Conservation (phyloP, 768 basidiomycete genomes). For the Kondoa subrosea region DNA sequence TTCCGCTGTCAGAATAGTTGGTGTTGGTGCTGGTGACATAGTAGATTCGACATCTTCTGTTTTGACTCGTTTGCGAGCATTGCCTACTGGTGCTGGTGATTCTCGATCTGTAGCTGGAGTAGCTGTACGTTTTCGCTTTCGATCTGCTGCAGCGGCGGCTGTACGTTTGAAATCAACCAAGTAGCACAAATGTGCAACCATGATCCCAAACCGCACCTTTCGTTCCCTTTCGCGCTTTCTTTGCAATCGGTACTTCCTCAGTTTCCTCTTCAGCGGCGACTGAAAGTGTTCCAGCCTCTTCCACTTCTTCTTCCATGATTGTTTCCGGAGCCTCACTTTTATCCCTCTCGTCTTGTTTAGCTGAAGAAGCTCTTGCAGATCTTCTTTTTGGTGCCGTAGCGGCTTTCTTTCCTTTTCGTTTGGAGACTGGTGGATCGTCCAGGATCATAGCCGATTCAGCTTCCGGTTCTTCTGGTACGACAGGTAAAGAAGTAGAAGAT, state of each 20-base stretch:
- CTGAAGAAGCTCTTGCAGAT: not conserved
- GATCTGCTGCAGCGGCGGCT: slow-evolving; percentile 22
- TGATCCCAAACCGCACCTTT: not conserved
- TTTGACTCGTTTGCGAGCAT: not conserved
- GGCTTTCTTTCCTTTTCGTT: not conserved
- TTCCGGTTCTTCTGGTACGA: not conserved
- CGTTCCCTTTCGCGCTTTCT: not conserved
- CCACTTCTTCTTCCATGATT: not conserved
- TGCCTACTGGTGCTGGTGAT: not conserved
- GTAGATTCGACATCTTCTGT: too few relatives aligned
- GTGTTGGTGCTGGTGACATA: not conserved
- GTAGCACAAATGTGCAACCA: not conserved
- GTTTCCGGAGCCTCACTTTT: not conserved
- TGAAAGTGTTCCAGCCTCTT: not conserved
- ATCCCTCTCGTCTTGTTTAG: not conserved
- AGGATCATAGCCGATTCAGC: too few relatives aligned
- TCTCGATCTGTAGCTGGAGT: not conserved
- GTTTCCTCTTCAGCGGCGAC: not conserved
- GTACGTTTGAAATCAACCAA: not conserved
- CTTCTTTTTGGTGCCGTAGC: not conserved
- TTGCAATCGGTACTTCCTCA: not conserved
- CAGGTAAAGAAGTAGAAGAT: not conserved
- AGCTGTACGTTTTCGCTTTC: slow-evolving; percentile 20
- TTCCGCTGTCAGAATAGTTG: not conserved
- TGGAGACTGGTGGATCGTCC: not conserved